Evolutionary conservation across 208 protist species (phyloP).

Genomic region (Leishmania lainsoni): DNA sequence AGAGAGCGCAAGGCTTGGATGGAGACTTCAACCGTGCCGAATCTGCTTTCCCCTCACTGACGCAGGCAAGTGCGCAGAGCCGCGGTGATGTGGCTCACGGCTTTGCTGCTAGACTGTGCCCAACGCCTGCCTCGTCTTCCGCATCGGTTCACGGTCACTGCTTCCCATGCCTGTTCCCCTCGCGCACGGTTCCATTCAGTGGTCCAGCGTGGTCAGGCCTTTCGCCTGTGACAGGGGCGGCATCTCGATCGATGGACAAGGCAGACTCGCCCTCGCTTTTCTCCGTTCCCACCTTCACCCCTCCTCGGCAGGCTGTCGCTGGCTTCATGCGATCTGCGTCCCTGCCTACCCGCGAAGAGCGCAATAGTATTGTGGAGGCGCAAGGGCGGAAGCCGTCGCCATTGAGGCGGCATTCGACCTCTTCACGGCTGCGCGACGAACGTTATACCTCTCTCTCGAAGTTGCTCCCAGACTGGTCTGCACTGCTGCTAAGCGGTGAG

Average conservation of each 20-base stretch:
- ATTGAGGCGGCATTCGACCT: not conserved
- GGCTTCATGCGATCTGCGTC: not conserved
- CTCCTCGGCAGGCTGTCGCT: not conserved
- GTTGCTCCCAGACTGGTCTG: not conserved
- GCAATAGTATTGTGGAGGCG: not conserved
- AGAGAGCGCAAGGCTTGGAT: not conserved
- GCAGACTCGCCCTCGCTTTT: not conserved
- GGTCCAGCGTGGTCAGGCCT: not conserved
- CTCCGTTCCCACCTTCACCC: not conserved
- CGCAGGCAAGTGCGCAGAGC: not conserved
- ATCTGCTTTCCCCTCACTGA: not conserved
- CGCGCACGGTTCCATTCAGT: not conserved
- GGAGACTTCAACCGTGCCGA: not conserved
- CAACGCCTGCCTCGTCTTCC: not conserved
- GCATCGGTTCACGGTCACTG: not conserved
- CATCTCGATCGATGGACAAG: not conserved
- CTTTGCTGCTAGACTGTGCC: not conserved
- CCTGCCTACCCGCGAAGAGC: not conserved
- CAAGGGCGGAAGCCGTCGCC: not conserved
- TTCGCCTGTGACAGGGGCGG: not conserved
- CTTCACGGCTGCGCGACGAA: not conserved
- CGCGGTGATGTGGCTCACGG: not conserved
- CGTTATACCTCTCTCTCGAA: not conserved
- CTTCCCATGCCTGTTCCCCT: not conserved
- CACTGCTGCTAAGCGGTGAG: constrained; percentile 16